Conservation (phyloP, 192 early-diverging fungal genomes). For the Entomortierella parvispora region DNA sequence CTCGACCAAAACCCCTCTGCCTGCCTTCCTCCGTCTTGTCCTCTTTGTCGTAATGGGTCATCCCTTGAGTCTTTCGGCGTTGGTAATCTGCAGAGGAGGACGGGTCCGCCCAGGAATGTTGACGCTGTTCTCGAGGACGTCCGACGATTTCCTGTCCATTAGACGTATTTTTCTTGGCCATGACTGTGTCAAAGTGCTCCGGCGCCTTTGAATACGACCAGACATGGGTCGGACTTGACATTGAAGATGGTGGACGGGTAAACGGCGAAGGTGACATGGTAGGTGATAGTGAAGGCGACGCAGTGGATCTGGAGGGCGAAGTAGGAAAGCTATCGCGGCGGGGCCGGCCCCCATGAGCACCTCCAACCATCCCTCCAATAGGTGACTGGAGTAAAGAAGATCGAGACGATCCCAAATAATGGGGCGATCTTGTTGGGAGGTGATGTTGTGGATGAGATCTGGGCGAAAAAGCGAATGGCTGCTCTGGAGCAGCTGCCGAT, state of each 20-base stretch:
- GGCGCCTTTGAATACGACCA: slow-evolving; percentile 28
- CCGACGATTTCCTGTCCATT: too few relatives aligned
- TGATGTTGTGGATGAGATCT: slow-evolving; percentile 8
- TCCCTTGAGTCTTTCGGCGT: too few relatives aligned
- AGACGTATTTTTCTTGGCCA: neutral
- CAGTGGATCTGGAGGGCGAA: slow-evolving; percentile 26
- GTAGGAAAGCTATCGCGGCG: slow-evolving; percentile 31
- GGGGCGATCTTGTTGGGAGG: slow-evolving; percentile 1
- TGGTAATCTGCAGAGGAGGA: too few relatives aligned
- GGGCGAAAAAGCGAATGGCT: neutral
- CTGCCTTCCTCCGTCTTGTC: too few relatives aligned
- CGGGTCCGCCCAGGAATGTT: too few relatives aligned
- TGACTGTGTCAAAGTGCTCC: slow-evolving; percentile 4
- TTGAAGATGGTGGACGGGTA: slow-evolving; percentile 18
- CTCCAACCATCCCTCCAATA: neutral
- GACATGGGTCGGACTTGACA: slow-evolving; percentile 30
- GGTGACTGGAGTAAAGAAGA: neutral
- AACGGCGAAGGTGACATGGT: slow-evolving; percentile 34
- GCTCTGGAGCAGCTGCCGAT: slow-evolving; percentile 1
- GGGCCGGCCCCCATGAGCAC: neutral
- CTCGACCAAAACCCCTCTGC: too few relatives aligned
- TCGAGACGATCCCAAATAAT: neutral
- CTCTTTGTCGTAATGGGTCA: too few relatives aligned
- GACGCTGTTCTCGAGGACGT: too few relatives aligned
- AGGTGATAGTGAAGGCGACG: slow-evolving; percentile 32